A percentile compares a stretch with the other conserved stretches of the same genome.
Evolutionary conservation across 1,284 basidiomycete species (phyloP).

Genomic region (Moniliella sp.): DNA sequence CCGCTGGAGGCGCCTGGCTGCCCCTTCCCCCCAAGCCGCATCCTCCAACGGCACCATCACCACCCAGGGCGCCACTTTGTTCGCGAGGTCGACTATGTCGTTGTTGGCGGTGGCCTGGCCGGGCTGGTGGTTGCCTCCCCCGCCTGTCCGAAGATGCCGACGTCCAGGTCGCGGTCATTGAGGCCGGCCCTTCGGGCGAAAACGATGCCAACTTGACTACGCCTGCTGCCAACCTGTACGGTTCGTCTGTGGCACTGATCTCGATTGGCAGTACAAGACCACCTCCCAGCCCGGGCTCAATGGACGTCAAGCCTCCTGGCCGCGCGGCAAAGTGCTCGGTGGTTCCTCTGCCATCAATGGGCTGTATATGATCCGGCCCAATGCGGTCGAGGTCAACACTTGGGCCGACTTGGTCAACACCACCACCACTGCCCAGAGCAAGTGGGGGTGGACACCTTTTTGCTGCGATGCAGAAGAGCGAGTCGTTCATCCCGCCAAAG

Average conservation of each 20-base stretch:
- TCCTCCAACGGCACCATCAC: too few species aligned
- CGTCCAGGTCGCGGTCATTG: constrained; percentile 31
- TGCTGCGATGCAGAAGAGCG: constrained; percentile 15
- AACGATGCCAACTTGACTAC: constrained; percentile 1
- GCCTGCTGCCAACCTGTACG: constrained; percentile 4
- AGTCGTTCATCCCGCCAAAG: constrained; percentile 7
- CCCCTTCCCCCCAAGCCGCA: too few species aligned
- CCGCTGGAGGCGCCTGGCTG: too few species aligned
- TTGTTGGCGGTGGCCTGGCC: constrained; percentile 43
- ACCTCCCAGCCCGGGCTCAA: constrained; percentile 2
- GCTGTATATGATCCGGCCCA: constrained; percentile 8
- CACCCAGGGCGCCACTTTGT: too few species aligned
- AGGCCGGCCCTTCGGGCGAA: constrained; percentile 37
- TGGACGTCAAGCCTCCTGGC: constrained; percentile 8
- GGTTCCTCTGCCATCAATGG: constrained; percentile 32
- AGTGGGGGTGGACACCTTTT: constrained; percentile 7
- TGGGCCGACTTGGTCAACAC: constrained; percentile 13
- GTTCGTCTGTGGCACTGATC: constrained; percentile 7
- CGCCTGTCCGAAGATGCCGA: constrained; percentile 16
- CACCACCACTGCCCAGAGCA: constrained; percentile 10
- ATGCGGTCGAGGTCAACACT: constrained; percentile 15
- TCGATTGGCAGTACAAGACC: constrained; percentile 11
- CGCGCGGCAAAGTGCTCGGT: constrained; percentile 30
- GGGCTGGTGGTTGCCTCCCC: constrained; percentile 18
- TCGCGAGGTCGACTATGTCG: constrained; percentile 4